Evolutionary conservation across 257 asterid species (phyloP).

Genomic region (Solanum gracilifrons): DNA sequence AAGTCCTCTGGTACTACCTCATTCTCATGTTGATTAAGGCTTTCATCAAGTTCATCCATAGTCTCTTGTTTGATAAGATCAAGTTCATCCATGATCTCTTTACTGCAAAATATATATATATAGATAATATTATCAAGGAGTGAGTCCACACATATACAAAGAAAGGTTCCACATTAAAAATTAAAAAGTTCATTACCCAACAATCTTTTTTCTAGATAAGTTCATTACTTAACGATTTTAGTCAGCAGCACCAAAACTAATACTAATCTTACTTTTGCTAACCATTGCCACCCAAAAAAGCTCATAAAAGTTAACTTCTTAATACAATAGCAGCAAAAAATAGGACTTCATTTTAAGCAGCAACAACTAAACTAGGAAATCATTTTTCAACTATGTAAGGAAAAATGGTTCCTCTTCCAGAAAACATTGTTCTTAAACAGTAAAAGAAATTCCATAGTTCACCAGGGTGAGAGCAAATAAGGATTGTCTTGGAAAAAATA

Average conservation of each 20-base stretch:
- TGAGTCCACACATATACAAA: neutral
- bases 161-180: neutral
- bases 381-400: neutral
- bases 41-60: slow-evolving; percentile 51
- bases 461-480: neutral
- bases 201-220: neutral
- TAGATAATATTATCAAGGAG: neutral
- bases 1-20: slow-evolving; percentile 8
- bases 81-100: neutral
- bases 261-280: neutral
- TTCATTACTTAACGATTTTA: neutral
- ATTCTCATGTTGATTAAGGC: slow-evolving; percentile 13
- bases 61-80: slow-evolving; percentile 7
- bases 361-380: neutral
- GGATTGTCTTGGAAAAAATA: neutral
- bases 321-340: neutral
- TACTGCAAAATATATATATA: neutral
- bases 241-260: neutral
- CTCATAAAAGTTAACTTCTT: neutral
- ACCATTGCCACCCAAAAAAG: neutral
- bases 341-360: neutral
- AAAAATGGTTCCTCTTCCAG: neutral
- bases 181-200: neutral
- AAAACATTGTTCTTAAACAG: neutral
- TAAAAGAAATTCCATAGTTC: neutral